phyloP scores from a whole-genome alignment of 1,284 basidiomycete species.

The Microbotryum lychnidis-dioicae region DNA sequence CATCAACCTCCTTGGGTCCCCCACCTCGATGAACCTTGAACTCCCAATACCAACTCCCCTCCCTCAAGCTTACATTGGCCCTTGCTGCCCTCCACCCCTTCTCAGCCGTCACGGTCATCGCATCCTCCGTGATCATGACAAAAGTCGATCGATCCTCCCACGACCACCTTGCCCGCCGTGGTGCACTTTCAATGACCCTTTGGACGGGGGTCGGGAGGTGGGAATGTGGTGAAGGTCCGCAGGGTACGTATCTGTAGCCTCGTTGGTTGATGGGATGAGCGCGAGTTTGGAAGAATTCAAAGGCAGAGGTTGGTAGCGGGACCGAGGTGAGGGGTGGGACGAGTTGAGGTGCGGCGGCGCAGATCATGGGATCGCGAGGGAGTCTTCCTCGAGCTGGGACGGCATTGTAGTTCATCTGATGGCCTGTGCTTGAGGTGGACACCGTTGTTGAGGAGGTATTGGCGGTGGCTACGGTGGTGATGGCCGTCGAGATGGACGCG shows the following conservation, averaged over 20 bases:
- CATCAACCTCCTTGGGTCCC: conserved; percentile 47
- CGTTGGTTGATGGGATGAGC: conserved; percentile 53
- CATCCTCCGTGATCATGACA: conserved; percentile 72
- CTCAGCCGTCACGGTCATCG: conserved; percentile 65
- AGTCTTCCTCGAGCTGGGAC: no score
- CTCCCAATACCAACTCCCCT: conserved; percentile 94
- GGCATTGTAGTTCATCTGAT: no score
- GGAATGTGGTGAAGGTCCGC: conserved; percentile 54
- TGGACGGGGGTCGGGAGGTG: conserved; percentile 47
- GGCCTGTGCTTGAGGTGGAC: neutral
- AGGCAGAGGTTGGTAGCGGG: neutral
- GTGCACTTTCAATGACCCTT: conserved; percentile 64
- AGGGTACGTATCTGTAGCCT: conserved; percentile 66
- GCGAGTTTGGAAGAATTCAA: conserved; percentile 35
- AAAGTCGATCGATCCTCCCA: conserved; percentile 71
- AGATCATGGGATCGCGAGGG: no score
- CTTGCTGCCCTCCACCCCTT: conserved; percentile 85
- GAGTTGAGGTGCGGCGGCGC: neutral
- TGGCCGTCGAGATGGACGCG: neutral
- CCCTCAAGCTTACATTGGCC: conserved; percentile 76
- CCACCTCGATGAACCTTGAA: conserved; percentile 69
- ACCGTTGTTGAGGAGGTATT: neutral
- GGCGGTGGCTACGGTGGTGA: neutral
- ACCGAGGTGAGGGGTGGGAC: neutral
- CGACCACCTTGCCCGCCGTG: conserved; percentile 57